Base-by-base conservation (phyloP, 1,139 yeast species). In the Petasospora fabianii region DNA sequence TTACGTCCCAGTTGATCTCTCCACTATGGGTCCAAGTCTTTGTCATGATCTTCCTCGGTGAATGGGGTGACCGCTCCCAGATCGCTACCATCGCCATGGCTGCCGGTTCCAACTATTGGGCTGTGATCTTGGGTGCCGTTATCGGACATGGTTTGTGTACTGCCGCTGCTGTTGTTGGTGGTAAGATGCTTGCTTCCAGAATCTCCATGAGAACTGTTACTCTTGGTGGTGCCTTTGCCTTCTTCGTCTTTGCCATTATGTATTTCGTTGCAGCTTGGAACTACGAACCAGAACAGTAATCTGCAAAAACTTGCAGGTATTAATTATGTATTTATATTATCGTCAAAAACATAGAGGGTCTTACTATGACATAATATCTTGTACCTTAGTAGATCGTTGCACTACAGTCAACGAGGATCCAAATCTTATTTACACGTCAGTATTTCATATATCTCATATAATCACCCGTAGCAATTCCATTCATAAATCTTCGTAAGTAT, bases 21-120 rank as follows among this genome's bases (percentile, higher is more conserved):
- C 98, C 98, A 3, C 68, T 81, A 13, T 92, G 96, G 90, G 84
- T 90, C 51, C 97, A 92, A 66, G 94, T 92, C 5, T 92, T 92
- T 60, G 80, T 82, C 39, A 90, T 94, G 97, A 87, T 96, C 2
- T 94, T 94, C 61, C 69, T 92, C 41, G 98, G 97, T 43, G 99
- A 92, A 67, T 88, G 97, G 95, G 99, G 99, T 36, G 99, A 92
- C 62, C 80, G 98, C 56, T 88, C 97, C 12, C 99, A 92, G 65
- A 87, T 92, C 39, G 96, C 97, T 27, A 94, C 97, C 30, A 88
- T 92, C 56, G 98, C 98, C 38, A 84, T 92, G 95, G 97, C 97
- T 35, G 96, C 98, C 1, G 97, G 97, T 28, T 81, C 88, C 27
- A 86, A 88, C 61, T 92, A 87, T 66, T 81, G 95, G 92, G 73